phyloP scores from a whole-genome alignment of 768 basidiomycete genomes.

The Hydnomerulius pinastri region DNA sequence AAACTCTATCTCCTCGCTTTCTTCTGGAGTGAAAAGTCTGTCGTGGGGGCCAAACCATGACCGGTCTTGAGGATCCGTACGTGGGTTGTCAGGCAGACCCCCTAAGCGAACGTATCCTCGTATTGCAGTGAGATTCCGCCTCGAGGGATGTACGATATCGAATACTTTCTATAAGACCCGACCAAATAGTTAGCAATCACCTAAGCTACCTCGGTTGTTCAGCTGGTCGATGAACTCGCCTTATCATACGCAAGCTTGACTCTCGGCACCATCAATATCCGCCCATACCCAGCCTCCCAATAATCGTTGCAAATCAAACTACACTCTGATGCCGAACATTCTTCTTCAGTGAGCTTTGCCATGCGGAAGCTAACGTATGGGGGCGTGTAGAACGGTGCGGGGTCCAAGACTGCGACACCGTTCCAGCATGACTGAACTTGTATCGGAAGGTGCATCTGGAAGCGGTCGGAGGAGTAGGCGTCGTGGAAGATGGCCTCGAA shows the following conservation, averaged over 20 bases:
- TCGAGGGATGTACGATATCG: constrained; percentile 88
- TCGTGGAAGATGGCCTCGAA: constrained; percentile 96
- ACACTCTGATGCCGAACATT: constrained; percentile 96
- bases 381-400: constrained; percentile 90
- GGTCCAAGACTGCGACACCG: constrained; percentile 93
- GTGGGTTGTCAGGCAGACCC: constrained; percentile 94
- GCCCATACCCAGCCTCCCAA: constrained; percentile 93
- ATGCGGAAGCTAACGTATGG: constrained; percentile 95
- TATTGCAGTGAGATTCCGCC: constrained; percentile 94
- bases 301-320: constrained; percentile 98
- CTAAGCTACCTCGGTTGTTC: too few species aligned
- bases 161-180: constrained; percentile 72
- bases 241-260: constrained; percentile 96
- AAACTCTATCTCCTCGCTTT: constrained; percentile 77
- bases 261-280: constrained; percentile 96
- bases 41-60: constrained; percentile 98
- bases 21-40: constrained; percentile 87
- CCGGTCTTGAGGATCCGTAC: constrained; percentile 96
- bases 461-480: constrained; percentile 68
- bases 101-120: constrained; percentile 93
- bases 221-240: too few species aligned
- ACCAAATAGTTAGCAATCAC: constrained; percentile 2
- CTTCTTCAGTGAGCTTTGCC: constrained; percentile 84
- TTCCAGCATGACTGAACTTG: constrained; percentile 99
- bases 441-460: constrained; percentile 89